Evolutionary conservation across 176 grass and related monocot genomes (phyloP), one percentile per base, ranked within the genome.

Genomic region (Dactylis glomerata): DNA sequence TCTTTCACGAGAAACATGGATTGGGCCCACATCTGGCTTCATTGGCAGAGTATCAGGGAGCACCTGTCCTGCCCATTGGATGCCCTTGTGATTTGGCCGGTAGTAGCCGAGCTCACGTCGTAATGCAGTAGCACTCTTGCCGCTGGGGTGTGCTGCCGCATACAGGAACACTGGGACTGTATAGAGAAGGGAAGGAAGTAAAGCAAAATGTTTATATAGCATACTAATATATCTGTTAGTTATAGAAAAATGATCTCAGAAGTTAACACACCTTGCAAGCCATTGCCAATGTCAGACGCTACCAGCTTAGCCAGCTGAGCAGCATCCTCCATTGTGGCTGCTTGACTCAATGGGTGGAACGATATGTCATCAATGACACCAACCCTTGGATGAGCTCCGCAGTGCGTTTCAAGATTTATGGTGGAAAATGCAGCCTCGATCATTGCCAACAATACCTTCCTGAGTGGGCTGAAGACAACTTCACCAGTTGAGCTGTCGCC

Each of bases 111-210:
- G 87, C 23, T 92, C 89, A 62, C 92, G 84, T 22, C 94, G 58
- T 36, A 90, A 44, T 71, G 82, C 73, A 75, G 76, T 83, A 6
- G 76, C 82, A 20, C 89, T 62, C 69, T 78, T 91, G 41, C 89
- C 64, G 2, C 38, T 82, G 3, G 82, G 73, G 79, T 92, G 89
- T 26, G 92, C 92, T 71, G 89, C 92, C 26, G 67, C 94, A 54
- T 97, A 97, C 2, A 92, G 76, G 80, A 92, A 97, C 10, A 91
- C 84, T 9, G 94, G 94, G 13, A 97, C 94, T 97, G 82, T 83
- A 86, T 63, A 79, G 16, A 73, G 34, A 31, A 56, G 7, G 27
- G 6, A 49, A n/a, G 8, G 15, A 65, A 28, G 11, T 79, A 5
- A 17, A 42, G 49, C 22, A 86, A 26, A 47, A 58, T 36, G n/a